Conservation (phyloP, 805 yeast genomes). For the Hyphopichia homilentoma region DNA sequence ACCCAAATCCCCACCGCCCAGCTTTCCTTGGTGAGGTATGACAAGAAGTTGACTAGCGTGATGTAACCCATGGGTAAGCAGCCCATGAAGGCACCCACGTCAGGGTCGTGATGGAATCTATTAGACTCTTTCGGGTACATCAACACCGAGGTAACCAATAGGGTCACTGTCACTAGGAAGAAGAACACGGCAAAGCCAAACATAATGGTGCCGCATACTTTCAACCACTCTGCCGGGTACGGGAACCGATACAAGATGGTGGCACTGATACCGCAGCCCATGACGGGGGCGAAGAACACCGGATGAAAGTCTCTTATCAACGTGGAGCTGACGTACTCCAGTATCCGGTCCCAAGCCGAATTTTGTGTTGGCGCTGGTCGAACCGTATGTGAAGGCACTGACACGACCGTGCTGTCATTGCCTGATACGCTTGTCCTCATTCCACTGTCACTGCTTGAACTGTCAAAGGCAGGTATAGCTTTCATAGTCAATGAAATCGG, state of each 20-base stretch:
- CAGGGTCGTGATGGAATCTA: slow-evolving; percentile 26
- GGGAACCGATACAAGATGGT: slow-evolving; percentile 63
- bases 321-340: slow-evolving; percentile 4
- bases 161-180: slow-evolving; percentile 38
- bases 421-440: not conserved
- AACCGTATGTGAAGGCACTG: too few relatives aligned
- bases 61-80: slow-evolving; percentile 77
- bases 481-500: too few relatives aligned
- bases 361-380: too few relatives aligned
- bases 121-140: slow-evolving; percentile 20
- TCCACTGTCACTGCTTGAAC: too few relatives aligned
- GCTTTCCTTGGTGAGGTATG: slow-evolving; percentile 34
- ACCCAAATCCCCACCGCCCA: slow-evolving; percentile 53
- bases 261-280: slow-evolving; percentile 82
- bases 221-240: slow-evolving; percentile 57
- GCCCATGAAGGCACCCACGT: slow-evolving; percentile 64
- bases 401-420: not conserved
- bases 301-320: slow-evolving; percentile 36
- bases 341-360: too few relatives aligned
- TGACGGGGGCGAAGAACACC: slow-evolving; percentile 65
- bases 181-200: slow-evolving; percentile 56
- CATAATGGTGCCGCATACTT: slow-evolving; percentile 54
- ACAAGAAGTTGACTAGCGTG: slow-evolving; percentile 59
- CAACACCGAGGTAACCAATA: slow-evolving; percentile 39
- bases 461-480: too few relatives aligned